phyloP scores from a whole-genome alignment of 345 rosid species.

The Syzygium aromaticum region DNA sequence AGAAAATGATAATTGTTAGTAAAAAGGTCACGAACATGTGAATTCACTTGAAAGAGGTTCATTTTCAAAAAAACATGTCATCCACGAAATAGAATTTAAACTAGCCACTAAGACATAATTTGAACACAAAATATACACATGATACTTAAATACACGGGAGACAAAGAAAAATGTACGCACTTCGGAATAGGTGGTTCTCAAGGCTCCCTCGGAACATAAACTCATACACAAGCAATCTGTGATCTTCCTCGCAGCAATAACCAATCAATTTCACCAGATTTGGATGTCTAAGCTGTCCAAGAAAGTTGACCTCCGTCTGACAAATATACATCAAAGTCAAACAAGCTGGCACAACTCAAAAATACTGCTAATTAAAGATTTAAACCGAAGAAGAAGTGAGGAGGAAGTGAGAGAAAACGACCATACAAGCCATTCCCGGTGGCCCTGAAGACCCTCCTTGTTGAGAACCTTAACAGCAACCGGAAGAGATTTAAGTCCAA shows the following conservation, averaged over 20 bases:
- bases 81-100: not conserved
- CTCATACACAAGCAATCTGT: slow-evolving; percentile 83
- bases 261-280: slow-evolving; percentile 93
- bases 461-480: slow-evolving; percentile 96
- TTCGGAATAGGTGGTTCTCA: slow-evolving; percentile 92
- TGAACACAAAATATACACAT: not conserved
- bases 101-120: not conserved
- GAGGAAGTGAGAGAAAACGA: not conserved
- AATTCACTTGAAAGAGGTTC: not conserved
- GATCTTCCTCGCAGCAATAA: slow-evolving; percentile 91
- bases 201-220: slow-evolving; percentile 97
- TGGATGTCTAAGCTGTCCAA: slow-evolving; percentile 96
- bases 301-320: slow-evolving; percentile 52
- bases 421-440: slow-evolving; percentile 91
- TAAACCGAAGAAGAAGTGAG: not conserved
- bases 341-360: not conserved
- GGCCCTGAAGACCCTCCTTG: slow-evolving; percentile 97
- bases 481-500: slow-evolving; percentile 92
- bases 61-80: not conserved
- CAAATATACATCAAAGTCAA: not conserved
- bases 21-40: not conserved
- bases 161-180: slow-evolving; percentile 27
- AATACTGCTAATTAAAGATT: not conserved
- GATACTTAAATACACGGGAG: not conserved
- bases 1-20: not conserved